Evolutionary conservation across 2,329 filamentous ascomycete species (phyloP).

Genomic region (Botrytis hyacinthi): DNA sequence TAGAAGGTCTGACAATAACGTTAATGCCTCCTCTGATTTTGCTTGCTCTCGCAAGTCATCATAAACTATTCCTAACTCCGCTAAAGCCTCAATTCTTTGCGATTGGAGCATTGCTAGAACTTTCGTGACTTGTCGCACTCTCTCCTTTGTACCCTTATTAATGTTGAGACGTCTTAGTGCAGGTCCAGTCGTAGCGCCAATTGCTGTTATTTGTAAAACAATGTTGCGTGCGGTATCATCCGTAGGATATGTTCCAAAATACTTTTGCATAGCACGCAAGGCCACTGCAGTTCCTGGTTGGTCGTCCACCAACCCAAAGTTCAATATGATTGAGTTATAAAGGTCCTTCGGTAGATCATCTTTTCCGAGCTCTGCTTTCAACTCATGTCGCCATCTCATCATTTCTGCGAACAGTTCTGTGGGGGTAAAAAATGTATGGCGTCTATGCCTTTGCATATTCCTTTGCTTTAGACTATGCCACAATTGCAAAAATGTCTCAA

Average conservation of each 20-base stretch:
- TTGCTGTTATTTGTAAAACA: slow-evolving; percentile 48
- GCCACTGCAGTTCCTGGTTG: slow-evolving; percentile 49
- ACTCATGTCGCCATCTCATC: slow-evolving; percentile 35
- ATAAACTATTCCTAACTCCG: slow-evolving; percentile 32
- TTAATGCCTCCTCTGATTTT: slow-evolving; percentile 37
- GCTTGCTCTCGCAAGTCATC: slow-evolving; percentile 32
- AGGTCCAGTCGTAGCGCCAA: slow-evolving; percentile 36
- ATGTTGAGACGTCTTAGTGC: slow-evolving; percentile 41
- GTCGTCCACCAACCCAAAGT: slow-evolving; percentile 51
- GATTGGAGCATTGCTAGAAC: slow-evolving; percentile 45
- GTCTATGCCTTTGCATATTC: not conserved
- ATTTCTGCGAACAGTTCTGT: slow-evolving; percentile 47
- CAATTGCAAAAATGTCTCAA: slow-evolving; percentile 36
- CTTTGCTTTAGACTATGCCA: slow-evolving; percentile 35
- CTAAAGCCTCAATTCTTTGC: slow-evolving; percentile 34
- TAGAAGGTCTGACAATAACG: slow-evolving; percentile 35
- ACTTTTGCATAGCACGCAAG: slow-evolving; percentile 45
- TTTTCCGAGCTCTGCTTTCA: slow-evolving; percentile 40
- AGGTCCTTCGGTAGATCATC: slow-evolving; percentile 47
- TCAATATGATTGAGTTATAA: slow-evolving; percentile 51
- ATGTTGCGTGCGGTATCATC: slow-evolving; percentile 48
- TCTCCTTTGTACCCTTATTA: slow-evolving; percentile 43
- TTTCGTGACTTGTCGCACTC: slow-evolving; percentile 45
- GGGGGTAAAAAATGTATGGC: slow-evolving; percentile 18
- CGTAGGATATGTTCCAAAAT: slow-evolving; percentile 47